These are phyloP conservation scores for Carex arenaria DNA, from an alignment of 202 grass and related monocot genomes.

Conservation along the genomic window DNA sequence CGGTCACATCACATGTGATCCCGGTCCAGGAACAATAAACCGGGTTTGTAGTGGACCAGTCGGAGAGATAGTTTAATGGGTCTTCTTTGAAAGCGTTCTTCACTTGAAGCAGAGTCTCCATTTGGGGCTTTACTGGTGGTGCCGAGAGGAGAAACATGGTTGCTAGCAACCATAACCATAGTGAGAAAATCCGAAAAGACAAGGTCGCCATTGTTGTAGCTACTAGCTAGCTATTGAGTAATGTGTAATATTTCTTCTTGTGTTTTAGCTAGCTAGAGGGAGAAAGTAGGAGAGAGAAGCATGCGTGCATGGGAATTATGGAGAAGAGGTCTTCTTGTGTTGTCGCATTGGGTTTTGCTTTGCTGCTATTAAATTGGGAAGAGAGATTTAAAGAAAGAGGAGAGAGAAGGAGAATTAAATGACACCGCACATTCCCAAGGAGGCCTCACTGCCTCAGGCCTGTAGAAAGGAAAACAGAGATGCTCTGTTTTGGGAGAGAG, in stretches of 20 bases:
- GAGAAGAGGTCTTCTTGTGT: neutral
- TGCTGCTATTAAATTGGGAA: constrained; percentile 10
- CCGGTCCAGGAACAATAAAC: constrained; percentile 70
- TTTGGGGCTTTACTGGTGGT: constrained; percentile 21
- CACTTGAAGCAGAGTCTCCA: constrained; percentile 49
- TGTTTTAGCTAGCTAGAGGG: constrained; percentile 25
- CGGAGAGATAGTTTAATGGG: constrained; percentile 28
- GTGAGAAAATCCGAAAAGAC: neutral
- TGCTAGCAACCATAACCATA: neutral
- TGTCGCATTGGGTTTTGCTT: neutral
- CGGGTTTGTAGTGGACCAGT: constrained; percentile 42
- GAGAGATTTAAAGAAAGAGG: constrained; percentile 20
- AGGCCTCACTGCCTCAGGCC: neutral
- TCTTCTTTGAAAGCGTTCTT: constrained; percentile 56
- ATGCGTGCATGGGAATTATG: constrained; percentile 43
- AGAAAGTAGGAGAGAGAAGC: constrained; percentile 10
- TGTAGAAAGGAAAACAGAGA: constrained; percentile 41
- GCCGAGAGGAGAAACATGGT: constrained; percentile 21
- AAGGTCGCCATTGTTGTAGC: constrained; percentile 17
- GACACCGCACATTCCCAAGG: constrained; percentile 32
- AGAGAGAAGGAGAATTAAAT: constrained; percentile 35
- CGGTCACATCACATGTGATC: constrained; percentile 50
- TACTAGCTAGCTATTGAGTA: constrained; percentile 7
- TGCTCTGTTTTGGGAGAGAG: constrained; percentile 11
- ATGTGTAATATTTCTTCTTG: constrained; percentile 30